A percentile compares a stretch with the other conserved stretches of the same genome.
These are phyloP conservation scores for Nyctanthes arbortristis DNA, from an alignment of 257 asterid species.

Conservation along the genomic window DNA sequence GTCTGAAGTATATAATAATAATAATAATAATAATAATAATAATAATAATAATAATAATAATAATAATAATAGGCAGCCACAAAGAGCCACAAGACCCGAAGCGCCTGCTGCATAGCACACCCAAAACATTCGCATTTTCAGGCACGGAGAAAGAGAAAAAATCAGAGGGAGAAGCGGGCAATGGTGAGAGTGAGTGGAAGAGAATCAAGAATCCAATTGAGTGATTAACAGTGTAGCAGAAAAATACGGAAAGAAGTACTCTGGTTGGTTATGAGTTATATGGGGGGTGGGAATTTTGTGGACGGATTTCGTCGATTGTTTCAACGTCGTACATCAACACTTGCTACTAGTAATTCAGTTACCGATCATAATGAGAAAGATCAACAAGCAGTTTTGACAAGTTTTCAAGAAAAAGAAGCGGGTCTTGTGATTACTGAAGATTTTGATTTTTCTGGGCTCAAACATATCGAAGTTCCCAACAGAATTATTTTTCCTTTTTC, in stretches of 20 bases:
- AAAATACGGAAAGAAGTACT: constrained; percentile 13
- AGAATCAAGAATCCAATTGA: constrained; percentile 41
- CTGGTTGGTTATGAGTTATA: constrained; percentile 31
- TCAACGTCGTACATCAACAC: constrained; percentile 44
- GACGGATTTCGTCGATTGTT: constrained; percentile 89
- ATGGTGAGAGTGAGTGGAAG: constrained; percentile 43
- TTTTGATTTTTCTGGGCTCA: constrained; percentile 73
- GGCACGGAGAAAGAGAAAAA: background rate
- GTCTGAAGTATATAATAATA: too few relatives aligned
- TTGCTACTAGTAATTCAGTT: constrained; percentile 24
- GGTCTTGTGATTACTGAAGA: constrained; percentile 48
- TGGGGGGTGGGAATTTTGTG: constrained; percentile 96
- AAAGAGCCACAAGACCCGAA: background rate
- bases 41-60: too few relatives aligned
- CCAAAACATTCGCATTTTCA: background rate
- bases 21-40: too few relatives aligned
- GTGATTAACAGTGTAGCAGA: constrained; percentile 23
- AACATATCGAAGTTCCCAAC: constrained; percentile 62
- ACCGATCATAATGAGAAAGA: constrained; percentile 30
- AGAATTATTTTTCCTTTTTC: constrained; percentile 48
- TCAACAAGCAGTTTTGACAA: constrained; percentile 27
- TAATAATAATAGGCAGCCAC: too few relatives aligned
- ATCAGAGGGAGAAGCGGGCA: constrained; percentile 25
- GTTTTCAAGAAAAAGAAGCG: constrained; percentile 16
- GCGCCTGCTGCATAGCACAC: background rate